Evolutionary conservation across 306 rosid genomes (phyloP).

Genomic region (Trichosanthes cucumerina): DNA sequence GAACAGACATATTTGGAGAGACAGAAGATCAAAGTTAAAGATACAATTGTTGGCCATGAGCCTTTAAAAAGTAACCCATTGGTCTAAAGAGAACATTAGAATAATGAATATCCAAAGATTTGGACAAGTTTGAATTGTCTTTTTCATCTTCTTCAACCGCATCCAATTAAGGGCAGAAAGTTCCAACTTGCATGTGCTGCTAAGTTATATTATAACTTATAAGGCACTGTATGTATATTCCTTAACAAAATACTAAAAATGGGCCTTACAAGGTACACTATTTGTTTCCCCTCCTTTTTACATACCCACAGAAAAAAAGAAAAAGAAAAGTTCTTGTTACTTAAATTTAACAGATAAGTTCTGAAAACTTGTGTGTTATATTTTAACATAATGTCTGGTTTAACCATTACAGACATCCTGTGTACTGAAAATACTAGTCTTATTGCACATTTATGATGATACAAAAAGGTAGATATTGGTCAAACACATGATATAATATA

Average conservation of each 20-base stretch:
- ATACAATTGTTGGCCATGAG: constrained; percentile 10
- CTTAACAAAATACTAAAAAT: constrained; percentile 10
- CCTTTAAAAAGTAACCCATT: neutral
- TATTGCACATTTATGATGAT: neutral
- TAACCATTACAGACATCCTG: neutral
- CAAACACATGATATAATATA: neutral
- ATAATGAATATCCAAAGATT: constrained; percentile 1
- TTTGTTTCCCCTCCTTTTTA: neutral
- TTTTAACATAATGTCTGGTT: neutral
- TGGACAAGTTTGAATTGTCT: constrained; percentile 10
- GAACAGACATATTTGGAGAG: neutral
- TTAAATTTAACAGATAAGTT: neutral
- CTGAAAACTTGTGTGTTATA: neutral
- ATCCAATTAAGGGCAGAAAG: constrained; percentile 1
- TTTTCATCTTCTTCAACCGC: constrained; percentile 11
- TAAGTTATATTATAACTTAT: neutral
- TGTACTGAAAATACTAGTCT: neutral
- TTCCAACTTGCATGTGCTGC: constrained; percentile 12
- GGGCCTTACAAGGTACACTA: neutral
- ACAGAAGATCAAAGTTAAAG: constrained; percentile 9
- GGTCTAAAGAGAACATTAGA: constrained; percentile 1
- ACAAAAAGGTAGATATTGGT: neutral
- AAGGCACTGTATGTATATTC: neutral
- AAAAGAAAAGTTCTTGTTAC: neutral
- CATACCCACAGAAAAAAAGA: neutral